A percentile compares a stretch with the other conserved stretches of the same genome.
These are phyloP conservation scores for Arachnomyces sp. DNA, from an alignment of 2,329 filamentous ascomycete species.

Conservation along the genomic window DNA sequence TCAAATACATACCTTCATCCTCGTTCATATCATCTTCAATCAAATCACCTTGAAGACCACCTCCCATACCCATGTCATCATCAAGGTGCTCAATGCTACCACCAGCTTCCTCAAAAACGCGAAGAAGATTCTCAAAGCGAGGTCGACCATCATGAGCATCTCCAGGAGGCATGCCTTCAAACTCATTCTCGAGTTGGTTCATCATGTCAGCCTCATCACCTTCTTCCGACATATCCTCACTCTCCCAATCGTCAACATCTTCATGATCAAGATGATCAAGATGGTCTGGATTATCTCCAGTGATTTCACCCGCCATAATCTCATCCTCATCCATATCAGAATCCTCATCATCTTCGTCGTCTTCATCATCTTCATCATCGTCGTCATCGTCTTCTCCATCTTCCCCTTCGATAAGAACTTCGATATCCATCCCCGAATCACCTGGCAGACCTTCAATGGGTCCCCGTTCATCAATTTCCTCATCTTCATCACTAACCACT, in stretches of 20 bases:
- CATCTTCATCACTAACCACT: slow-evolving; percentile 80
- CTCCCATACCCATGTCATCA: slow-evolving; percentile 38
- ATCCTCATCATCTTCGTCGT: slow-evolving; percentile 50
- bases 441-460: slow-evolving; percentile 56
- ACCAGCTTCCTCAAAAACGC: slow-evolving; percentile 34
- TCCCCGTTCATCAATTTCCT: slow-evolving; percentile 72
- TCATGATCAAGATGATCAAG: slow-evolving; percentile 41
- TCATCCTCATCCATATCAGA: slow-evolving; percentile 50
- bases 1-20: slow-evolving; percentile 42
- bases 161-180: slow-evolving; percentile 33
- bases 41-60: slow-evolving; percentile 39
- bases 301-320: slow-evolving; percentile 46
- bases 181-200: slow-evolving; percentile 35
- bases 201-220: slow-evolving; percentile 37
- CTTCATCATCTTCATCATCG: slow-evolving; percentile 52
- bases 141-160: slow-evolving; percentile 34
- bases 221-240: slow-evolving; percentile 40
- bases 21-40: slow-evolving; percentile 51
- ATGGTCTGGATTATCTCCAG: slow-evolving; percentile 42
- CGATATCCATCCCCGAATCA: slow-evolving; percentile 61
- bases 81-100: slow-evolving; percentile 36
- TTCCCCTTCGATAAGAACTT: slow-evolving; percentile 76
- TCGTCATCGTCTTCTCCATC: slow-evolving; percentile 54
- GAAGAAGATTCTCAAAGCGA: slow-evolving; percentile 39
- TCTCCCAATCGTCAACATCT: slow-evolving; percentile 43